A percentile compares a stretch with the other conserved stretches of the same genome.
Conservation (phyloP, 2,329 filamentous ascomycete genomes). For the Aspergillus sp. region DNA sequence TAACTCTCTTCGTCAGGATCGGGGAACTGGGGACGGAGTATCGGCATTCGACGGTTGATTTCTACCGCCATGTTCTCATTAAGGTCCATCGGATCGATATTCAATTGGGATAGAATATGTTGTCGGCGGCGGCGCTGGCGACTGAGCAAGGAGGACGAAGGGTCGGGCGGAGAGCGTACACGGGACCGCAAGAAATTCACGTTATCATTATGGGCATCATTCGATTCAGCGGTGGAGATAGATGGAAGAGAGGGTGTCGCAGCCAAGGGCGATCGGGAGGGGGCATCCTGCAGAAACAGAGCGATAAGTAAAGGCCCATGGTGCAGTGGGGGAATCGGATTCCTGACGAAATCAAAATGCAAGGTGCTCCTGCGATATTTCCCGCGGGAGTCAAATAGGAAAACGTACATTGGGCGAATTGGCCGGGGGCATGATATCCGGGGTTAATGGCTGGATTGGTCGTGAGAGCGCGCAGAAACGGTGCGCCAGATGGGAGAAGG, state of each 20-base stretch:
- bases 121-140: slow-evolving; percentile 36
- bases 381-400: slow-evolving; percentile 1
- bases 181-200: slow-evolving; percentile 51
- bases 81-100: slow-evolving; percentile 37
- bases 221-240: slow-evolving; percentile 47
- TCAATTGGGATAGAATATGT: slow-evolving; percentile 25
- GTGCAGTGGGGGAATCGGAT: neutral
- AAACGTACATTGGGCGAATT: slow-evolving; percentile 45
- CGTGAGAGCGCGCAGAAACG: slow-evolving; percentile 9
- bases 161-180: slow-evolving; percentile 28
- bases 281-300: slow-evolving; percentile 16
- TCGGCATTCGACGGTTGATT: slow-evolving; percentile 45
- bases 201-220: slow-evolving; percentile 51
- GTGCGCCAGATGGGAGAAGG: slow-evolving; percentile 9
- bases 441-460: neutral
- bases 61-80: slow-evolving; percentile 36
- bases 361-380: neutral
- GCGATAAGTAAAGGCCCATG: neutral
- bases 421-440: slow-evolving; percentile 40
- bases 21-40: slow-evolving; percentile 41
- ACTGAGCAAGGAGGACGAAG: slow-evolving; percentile 25
- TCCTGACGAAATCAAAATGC: neutral
- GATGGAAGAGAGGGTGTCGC: slow-evolving; percentile 47
- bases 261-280: slow-evolving; percentile 23
- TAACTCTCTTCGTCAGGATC: slow-evolving; percentile 39